Evolutionary conservation across 768 basidiomycete species (phyloP), one percentile per base, ranked within the genome.

Genomic region (Rubroboletus satanas): DNA sequence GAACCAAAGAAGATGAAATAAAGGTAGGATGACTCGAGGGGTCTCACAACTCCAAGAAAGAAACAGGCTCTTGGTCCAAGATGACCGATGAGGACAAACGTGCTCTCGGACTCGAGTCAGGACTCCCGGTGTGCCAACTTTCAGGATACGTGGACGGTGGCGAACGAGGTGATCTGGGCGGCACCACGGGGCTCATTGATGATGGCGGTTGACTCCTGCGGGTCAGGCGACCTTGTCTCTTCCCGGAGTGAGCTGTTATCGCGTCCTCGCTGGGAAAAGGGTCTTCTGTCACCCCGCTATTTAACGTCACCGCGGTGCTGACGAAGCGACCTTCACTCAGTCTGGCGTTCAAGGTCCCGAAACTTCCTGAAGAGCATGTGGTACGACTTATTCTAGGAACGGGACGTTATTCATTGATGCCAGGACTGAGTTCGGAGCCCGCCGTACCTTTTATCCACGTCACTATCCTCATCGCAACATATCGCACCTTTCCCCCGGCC

Each of bases 11-110:
- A n/a, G 33, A 18, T 7, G 8, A 53, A 31, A 38, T 8, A 35
- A 32, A 26, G 6, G n/a, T 7, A 54, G 15, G 3, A 26, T 43
- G 18, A 29, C 14, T 4, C 12, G n/a, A 35, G 3, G 23, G 18
- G 35, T 12, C 8, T 64, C 50, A 62, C 6, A 68, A 29, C 3
- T 68, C 67, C 49, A 68, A 46, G 32, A 68, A 68, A 15, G 67
- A 68, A 14, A 68, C 55, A 51, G 61, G 67, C 35, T 68, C 63
- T 41, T 8, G 44, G 21, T 55, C 61, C 12, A 45, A 41, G n/a
- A 59, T 43, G 14, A 50, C 44, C 2, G 60, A 41, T 17, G 48
- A 4, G 11, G 55, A 35, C 23, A 52, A 43, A 12, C 1, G 14
- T 14, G 17, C 21, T 37, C 23, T 51, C 7, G 18, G 32, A 14